phyloP scores from a whole-genome alignment of 164 flowering plant genomes.

The Paratinospora sagittata region DNA sequence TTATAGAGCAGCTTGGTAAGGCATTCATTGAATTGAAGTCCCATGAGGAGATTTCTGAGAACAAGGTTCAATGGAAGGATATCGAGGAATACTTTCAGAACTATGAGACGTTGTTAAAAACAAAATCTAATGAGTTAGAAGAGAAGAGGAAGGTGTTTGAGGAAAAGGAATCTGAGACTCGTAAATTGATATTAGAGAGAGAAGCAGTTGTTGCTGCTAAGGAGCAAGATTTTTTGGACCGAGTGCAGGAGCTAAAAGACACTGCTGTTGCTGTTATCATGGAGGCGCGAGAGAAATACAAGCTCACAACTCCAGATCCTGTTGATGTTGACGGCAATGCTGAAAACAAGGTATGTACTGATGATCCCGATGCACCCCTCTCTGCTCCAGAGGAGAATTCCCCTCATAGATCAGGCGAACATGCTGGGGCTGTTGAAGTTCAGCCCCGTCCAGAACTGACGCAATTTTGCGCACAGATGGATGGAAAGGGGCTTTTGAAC shows the following conservation, averaged over 20 bases:
- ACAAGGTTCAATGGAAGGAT: constrained; percentile 44
- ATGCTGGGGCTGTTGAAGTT: constrained; percentile 35
- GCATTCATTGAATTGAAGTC: constrained; percentile 45
- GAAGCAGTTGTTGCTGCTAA: constrained; percentile 47
- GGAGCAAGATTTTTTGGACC: constrained; percentile 49
- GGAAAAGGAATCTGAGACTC: constrained; percentile 34
- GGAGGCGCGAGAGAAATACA: constrained; percentile 36
- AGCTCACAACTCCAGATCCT: constrained; percentile 28
- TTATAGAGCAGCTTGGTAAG: constrained; percentile 45
- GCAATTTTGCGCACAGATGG: constrained; percentile 69
- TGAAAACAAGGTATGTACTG: constrained; percentile 54
- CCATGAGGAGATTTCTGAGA: constrained; percentile 21
- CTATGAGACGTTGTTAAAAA: constrained; percentile 37
- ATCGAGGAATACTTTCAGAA: constrained; percentile 43
- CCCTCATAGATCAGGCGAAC: constrained; percentile 39
- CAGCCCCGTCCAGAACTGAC: constrained; percentile 57
- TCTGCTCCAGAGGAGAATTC: constrained; percentile 34
- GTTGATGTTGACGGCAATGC: constrained; percentile 23
- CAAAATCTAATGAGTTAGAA: constrained; percentile 42
- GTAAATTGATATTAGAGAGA: constrained; percentile 33
- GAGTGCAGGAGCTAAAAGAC: constrained; percentile 60
- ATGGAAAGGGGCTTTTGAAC: constrained; percentile 58
- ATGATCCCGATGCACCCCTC: constrained; percentile 31
- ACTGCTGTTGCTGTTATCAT: constrained; percentile 51
- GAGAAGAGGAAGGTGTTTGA: constrained; percentile 44